phyloP scores from a whole-genome alignment of 495 filamentous ascomycete genomes.

The Aspergillus conjunctus region DNA sequence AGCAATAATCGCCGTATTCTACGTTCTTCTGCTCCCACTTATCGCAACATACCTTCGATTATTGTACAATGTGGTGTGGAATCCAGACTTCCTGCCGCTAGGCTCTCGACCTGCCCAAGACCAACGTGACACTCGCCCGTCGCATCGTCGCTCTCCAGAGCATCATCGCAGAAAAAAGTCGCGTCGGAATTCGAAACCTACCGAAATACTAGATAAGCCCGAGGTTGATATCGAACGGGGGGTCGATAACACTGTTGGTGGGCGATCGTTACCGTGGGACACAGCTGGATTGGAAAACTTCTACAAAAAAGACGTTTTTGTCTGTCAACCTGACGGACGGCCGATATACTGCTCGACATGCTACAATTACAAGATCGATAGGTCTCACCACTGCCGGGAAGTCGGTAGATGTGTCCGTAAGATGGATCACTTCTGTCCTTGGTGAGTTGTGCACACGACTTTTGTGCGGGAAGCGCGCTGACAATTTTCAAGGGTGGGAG shows the following conservation, averaged over 20 bases:
- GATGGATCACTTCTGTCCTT: slow-evolving; percentile 96
- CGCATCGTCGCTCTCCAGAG: slow-evolving; percentile 22
- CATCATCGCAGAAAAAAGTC: slow-evolving; percentile 22
- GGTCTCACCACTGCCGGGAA: slow-evolving; percentile 83
- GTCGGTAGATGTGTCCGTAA: slow-evolving; percentile 77
- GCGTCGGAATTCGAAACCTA: slow-evolving; percentile 22
- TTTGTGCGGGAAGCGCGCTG: not conserved
- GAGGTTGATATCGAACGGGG: slow-evolving; percentile 33
- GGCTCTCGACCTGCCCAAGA: slow-evolving; percentile 40
- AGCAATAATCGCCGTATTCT: slow-evolving; percentile 70
- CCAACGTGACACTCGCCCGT: slow-evolving; percentile 19
- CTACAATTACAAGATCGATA: slow-evolving; percentile 79
- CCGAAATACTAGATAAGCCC: slow-evolving; percentile 29
- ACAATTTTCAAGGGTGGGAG: slow-evolving; percentile 66
- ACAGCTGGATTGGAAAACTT: slow-evolving; percentile 54
- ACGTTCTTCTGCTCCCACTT: slow-evolving; percentile 65
- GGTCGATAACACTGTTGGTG: slow-evolving; percentile 24
- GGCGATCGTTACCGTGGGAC: slow-evolving; percentile 30
- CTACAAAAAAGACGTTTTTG: slow-evolving; percentile 77
- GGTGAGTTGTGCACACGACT: slow-evolving; percentile 48
- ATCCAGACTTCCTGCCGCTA: slow-evolving; percentile 71
- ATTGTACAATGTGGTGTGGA: slow-evolving; percentile 59
- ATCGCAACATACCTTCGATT: slow-evolving; percentile 69
- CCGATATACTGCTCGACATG: slow-evolving; percentile 82
- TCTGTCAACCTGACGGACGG: slow-evolving; percentile 76